phyloP scores from a whole-genome alignment of 2,329 filamentous ascomycete genomes.

The Alternaria panax region DNA sequence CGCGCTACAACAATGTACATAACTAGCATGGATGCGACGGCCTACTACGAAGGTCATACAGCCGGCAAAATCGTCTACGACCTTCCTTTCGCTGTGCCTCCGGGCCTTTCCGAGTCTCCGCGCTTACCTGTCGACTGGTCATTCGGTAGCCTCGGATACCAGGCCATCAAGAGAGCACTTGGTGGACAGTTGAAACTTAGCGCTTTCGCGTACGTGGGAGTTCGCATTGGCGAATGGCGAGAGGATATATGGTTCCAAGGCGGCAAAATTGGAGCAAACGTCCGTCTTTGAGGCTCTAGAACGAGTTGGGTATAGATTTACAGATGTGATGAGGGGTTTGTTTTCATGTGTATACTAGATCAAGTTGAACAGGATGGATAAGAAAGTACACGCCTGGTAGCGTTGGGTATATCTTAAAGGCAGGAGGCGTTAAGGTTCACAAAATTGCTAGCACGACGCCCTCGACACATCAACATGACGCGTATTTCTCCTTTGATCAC shows the following conservation, averaged over 20 bases:
- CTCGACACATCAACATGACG: neutral
- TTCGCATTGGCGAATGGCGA: conserved; percentile 77
- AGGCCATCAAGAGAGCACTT: conserved; percentile 78
- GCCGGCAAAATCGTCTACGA: conserved; percentile 81
- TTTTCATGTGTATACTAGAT: conserved; percentile 1
- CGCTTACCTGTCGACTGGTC: conserved; percentile 83
- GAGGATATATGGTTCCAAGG: conserved; percentile 65
- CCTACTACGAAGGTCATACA: conserved; percentile 81
- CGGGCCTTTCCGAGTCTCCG: conserved; percentile 75
- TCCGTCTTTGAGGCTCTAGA: conserved; percentile 48
- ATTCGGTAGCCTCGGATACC: conserved; percentile 79
- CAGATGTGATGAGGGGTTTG: neutral
- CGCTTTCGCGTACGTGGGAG: conserved; percentile 75
- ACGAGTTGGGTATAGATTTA: neutral
- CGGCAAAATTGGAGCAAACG: conserved; percentile 56
- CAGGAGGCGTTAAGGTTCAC: neutral
- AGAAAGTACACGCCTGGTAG: neutral
- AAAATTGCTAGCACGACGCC: neutral
- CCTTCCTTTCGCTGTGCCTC: conserved; percentile 76
- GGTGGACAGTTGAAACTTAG: conserved; percentile 82
- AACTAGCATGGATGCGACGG: conserved; percentile 81
- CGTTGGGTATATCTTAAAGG: neutral
- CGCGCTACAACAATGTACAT: conserved; percentile 75
- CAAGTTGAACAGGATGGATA: neutral
- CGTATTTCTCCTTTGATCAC: neutral